A percentile compares a stretch with the other conserved stretches of the same genome.
phyloP scores from a whole-genome alignment of 257 asterid genomes.

The Sherardia arvensis region DNA sequence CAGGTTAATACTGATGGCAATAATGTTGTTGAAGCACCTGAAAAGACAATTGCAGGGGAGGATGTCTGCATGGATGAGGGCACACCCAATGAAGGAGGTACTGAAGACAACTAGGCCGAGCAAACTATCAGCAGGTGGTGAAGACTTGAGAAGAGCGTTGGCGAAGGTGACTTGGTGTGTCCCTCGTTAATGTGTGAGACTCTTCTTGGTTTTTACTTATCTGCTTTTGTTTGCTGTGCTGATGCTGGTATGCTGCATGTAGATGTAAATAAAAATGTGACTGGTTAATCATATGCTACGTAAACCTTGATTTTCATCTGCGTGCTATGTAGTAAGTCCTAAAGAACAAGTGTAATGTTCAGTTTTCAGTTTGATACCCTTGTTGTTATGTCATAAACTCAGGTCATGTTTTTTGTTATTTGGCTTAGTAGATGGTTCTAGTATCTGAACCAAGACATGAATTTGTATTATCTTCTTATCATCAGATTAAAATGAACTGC shows the following conservation, averaged over 20 bases:
- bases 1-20: not conserved
- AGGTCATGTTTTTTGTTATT: not conserved
- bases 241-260: not conserved
- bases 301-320: slow-evolving; percentile 1
- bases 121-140: slow-evolving; percentile 6
- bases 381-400: not conserved
- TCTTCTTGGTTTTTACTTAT: slow-evolving; percentile 13
- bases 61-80: slow-evolving; percentile 14
- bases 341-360: not conserved
- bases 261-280: slow-evolving; percentile 9
- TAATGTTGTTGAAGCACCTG: slow-evolving; percentile 2
- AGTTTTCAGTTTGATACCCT: not conserved
- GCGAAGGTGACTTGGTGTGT: slow-evolving; percentile 24
- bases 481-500: not conserved
- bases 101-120: slow-evolving; percentile 10
- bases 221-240: not conserved
- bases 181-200: slow-evolving; percentile 24
- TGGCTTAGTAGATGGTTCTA: not conserved
- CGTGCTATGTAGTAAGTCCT: not conserved
- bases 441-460: not conserved
- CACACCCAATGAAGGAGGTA: slow-evolving; percentile 8
- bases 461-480: not conserved
- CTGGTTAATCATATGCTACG: not conserved
- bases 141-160: slow-evolving; percentile 23
- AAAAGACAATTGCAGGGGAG: not conserved